These are phyloP conservation scores for Lablab purpureus DNA, from an alignment of 306 rosid species.

Conservation along the genomic window DNA sequence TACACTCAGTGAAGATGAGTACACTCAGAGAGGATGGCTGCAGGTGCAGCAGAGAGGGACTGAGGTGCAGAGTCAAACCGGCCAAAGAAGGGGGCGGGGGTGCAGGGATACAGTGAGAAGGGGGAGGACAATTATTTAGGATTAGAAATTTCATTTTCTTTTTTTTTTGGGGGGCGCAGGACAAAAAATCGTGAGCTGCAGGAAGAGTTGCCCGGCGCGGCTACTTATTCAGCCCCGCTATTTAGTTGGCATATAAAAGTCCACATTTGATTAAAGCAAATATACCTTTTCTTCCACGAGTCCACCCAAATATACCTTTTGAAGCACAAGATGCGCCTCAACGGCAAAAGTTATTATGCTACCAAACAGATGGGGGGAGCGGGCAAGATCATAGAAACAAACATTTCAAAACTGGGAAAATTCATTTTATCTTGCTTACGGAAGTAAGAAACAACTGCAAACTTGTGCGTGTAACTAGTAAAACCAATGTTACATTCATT, in stretches of 20 bases:
- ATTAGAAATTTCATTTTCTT: too few species aligned
- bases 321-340: background rate
- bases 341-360: background rate
- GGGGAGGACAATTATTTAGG: too few species aligned
- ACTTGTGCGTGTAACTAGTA: constrained; percentile 45
- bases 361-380: background rate
- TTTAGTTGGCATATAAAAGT: background rate
- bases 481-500: constrained; percentile 52
- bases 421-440: constrained; percentile 45
- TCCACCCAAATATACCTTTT: background rate
- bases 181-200: too few species aligned
- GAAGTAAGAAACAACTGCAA: constrained; percentile 48
- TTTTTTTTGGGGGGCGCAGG: too few species aligned
- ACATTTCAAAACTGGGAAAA: constrained; percentile 22
- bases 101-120: too few species aligned
- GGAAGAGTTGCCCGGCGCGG: too few species aligned
- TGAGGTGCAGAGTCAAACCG: too few species aligned
- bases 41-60: too few species aligned
- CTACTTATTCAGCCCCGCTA: too few species aligned
- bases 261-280: background rate
- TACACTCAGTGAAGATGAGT: too few species aligned
- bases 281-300: background rate
- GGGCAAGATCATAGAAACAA: constrained; percentile 26
- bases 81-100: too few species aligned
- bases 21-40: too few species aligned